These are phyloP conservation scores for Pseudogymnoascus sp. DNA, from an alignment of 2,329 filamentous ascomycete species.

Conservation along the genomic window DNA sequence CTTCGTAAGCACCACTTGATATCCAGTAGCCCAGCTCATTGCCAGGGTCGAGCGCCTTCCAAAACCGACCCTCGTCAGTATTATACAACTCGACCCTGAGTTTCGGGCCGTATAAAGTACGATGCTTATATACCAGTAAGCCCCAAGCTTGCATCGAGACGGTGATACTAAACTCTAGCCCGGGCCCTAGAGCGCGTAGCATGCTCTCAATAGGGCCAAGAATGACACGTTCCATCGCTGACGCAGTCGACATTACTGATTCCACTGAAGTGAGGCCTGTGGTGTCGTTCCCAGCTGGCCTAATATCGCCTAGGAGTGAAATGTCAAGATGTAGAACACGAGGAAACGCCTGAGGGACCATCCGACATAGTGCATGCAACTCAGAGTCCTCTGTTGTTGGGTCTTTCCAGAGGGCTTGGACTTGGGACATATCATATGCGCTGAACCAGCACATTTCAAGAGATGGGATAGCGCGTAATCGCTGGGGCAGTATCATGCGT, in stretches of 20 bases:
- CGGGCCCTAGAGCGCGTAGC: neutral
- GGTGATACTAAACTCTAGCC: neutral
- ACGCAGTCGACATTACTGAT: neutral
- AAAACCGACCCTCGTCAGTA: neutral
- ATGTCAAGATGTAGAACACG: neutral
- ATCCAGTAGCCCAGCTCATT: neutral
- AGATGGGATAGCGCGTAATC: neutral
- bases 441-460: neutral
- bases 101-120: neutral
- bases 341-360: neutral
- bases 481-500: neutral
- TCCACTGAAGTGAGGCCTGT: no score
- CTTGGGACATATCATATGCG: neutral
- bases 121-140: neutral
- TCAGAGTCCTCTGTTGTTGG: neutral
- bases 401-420: neutral
- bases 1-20: neutral
- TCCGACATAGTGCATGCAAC: neutral
- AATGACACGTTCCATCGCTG: neutral
- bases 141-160: neutral
- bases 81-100: neutral
- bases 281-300: neutral
- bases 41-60: neutral
- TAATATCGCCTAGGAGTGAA: neutral
- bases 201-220: neutral